These are phyloP conservation scores for Zoysia japonica DNA, from an alignment of 176 grass and related monocot species.

Conservation along the genomic window DNA sequence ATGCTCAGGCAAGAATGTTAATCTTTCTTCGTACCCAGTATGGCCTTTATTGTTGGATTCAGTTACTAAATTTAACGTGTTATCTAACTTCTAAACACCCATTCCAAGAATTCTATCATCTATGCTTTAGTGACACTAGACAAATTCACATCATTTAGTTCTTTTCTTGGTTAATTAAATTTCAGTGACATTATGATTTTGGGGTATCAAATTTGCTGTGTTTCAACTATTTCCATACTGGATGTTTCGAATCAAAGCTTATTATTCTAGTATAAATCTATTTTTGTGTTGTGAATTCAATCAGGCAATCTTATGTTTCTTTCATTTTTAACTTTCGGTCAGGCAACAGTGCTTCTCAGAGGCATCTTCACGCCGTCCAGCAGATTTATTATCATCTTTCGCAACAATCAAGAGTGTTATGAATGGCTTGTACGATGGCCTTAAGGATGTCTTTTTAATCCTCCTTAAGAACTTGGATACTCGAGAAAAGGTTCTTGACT, in stretches of 20 bases:
- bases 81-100: not conserved
- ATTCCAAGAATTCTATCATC: not conserved
- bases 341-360: constrained; percentile 96
- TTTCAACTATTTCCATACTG: constrained; percentile 6
- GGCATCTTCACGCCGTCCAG: constrained; percentile 63
- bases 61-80: not conserved
- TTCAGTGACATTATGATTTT: not conserved
- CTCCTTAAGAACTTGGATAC: constrained; percentile 89
- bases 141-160: not conserved
- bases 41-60: not conserved
- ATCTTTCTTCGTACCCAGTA: not conserved
- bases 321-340: constrained; percentile 24
- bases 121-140: not conserved
- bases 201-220: not conserved
- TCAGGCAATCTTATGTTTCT: constrained; percentile 18
- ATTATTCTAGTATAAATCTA: not conserved
- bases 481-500: constrained; percentile 88
- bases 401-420: constrained; percentile 86
- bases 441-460: constrained; percentile 70
- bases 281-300: constrained; percentile 8
- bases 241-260: not conserved
- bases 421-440: constrained; percentile 89
- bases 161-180: not conserved
- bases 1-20: constrained; percentile 7
- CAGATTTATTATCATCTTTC: constrained; percentile 82